Evolutionary conservation across 2,329 filamentous ascomycete species (phyloP).

Genomic region (Xylaria sp.): DNA sequence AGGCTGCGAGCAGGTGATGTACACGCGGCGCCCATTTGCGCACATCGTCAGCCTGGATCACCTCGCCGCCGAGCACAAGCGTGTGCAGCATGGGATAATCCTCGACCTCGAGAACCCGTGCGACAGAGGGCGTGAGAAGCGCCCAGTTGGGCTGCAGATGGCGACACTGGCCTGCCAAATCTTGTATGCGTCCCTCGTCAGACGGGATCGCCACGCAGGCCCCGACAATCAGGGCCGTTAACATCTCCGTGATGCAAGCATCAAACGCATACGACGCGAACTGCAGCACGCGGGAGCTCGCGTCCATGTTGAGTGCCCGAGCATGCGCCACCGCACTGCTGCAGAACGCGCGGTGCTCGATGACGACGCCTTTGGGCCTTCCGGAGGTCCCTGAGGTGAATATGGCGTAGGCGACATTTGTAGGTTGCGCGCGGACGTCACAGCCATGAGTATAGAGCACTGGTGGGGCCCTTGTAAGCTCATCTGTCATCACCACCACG

Average conservation of each 20-base stretch:
- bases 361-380: conserved; percentile 59
- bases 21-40: conserved; percentile 33
- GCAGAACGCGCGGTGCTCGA: conserved; percentile 32
- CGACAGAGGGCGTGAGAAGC: conserved; percentile 43
- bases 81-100: conserved; percentile 39
- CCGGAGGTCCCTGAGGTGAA: conserved; percentile 61
- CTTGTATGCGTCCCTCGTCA: conserved; percentile 51
- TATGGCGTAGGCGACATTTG: conserved; percentile 52
- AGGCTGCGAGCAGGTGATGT: conserved; percentile 30
- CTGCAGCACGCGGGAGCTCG: conserved; percentile 37
- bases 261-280: conserved; percentile 54
- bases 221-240: conserved; percentile 52
- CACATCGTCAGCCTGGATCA: conserved; percentile 46
- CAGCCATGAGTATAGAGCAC: not conserved
- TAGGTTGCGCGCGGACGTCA: not conserved
- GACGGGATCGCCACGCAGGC: conserved; percentile 55
- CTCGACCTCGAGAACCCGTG: conserved; percentile 37
- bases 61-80: conserved; percentile 45
- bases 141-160: conserved; percentile 36
- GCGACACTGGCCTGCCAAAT: conserved; percentile 45
- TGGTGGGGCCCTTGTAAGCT: not conserved
- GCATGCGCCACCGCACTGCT: conserved; percentile 19
- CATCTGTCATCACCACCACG: not conserved
- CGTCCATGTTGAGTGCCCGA: conserved; percentile 9
- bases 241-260: conserved; percentile 52